Conservation (phyloP, 192 early-diverging fungal genomes). For the Coemansia sp. region DNA sequence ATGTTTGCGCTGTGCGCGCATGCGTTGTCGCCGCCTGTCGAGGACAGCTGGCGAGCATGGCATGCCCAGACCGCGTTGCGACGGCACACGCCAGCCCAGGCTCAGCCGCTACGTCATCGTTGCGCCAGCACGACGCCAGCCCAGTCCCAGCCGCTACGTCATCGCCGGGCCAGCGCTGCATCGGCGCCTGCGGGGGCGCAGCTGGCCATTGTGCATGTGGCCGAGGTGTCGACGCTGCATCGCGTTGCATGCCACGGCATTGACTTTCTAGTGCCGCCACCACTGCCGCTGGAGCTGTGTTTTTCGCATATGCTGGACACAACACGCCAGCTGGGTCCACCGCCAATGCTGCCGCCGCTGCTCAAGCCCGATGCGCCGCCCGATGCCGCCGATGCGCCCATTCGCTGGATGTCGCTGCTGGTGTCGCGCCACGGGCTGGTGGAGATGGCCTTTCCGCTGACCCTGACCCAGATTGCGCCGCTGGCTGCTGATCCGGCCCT, state of each 20-base stretch:
- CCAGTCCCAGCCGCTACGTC: background rate
- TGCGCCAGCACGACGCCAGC: background rate
- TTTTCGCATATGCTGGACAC: constrained; percentile 30
- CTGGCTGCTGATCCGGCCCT: constrained; percentile 19
- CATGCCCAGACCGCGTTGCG: constrained; percentile 14
- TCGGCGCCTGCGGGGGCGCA: background rate
- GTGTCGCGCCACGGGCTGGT: constrained; percentile 55
- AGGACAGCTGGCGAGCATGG: constrained; percentile 41
- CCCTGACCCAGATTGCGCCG: constrained; percentile 21
- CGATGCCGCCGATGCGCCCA: constrained; percentile 11
- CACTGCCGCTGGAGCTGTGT: constrained; percentile 42
- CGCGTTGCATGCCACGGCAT: constrained; percentile 39
- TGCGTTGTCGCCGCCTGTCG: constrained; percentile 24
- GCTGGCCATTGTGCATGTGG: constrained; percentile 50
- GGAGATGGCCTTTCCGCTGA: constrained; percentile 51
- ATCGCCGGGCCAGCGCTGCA: background rate
- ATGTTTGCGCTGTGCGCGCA: constrained; percentile 54
- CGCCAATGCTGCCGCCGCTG: constrained; percentile 36
- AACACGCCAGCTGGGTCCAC: constrained; percentile 25
- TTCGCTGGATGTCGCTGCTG: constrained; percentile 47
- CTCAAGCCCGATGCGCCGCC: constrained; percentile 2
- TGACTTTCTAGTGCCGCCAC: constrained; percentile 37
- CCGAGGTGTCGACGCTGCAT: constrained; percentile 53
- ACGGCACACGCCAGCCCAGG: background rate
- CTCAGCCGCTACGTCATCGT: background rate